Base-by-base conservation (phyloP, 2,329 filamentous ascomycete species). In the Aspergillus intermedius region DNA sequence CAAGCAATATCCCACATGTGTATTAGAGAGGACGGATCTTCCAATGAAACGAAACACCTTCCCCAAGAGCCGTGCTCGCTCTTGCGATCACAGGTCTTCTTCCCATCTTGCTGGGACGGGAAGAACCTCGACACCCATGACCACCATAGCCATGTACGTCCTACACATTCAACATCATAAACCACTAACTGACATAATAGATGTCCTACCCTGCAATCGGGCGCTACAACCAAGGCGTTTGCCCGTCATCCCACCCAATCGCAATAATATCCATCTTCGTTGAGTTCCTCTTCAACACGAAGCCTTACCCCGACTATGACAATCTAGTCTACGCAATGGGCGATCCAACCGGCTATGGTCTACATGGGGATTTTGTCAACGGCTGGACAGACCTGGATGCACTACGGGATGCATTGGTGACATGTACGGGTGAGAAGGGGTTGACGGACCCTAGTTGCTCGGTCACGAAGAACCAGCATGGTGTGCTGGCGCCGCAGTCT, bases 231-330 rank as follows among this genome's bases (percentile, higher is more conserved):
- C 53, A 56, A 42, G 65, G 66, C 25, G 45, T 57, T n/a, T 68
- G 66, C 46, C 65, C 65, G 1, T 17, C 54, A 17, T 59, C 70
- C 2, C 77, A 80, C 56, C 79, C 78, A 1, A 72, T 74, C 6
- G 78, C 79, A 46, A 67, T 82, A 21, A 72, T 80, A 30, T 80
- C 78, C 6, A 68, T 84, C 50, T 82, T 84, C 66, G 80, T 74
- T 59, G 81, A 83, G 63, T 74, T 80, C 48, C 74, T 77, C 48
- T 84, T 75, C 72, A 64, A 75, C 53, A 78, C 78, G 4, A 64
- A 74, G 46, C 66, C 67, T 13, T 81, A 77, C 64, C 74, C 68
- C 10, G 71, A 75, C 52, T 49, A 67, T 34, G 59, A 64, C 4
- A 63, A 67, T 35, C 77, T 76, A 54, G 66, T 76, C 40, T 77